Percentiles rank a stretch among this genome's conserved stretches.
phyloP scores from a whole-genome alignment of 2,329 filamentous ascomycete species.

The Sporothrix inflata region DNA sequence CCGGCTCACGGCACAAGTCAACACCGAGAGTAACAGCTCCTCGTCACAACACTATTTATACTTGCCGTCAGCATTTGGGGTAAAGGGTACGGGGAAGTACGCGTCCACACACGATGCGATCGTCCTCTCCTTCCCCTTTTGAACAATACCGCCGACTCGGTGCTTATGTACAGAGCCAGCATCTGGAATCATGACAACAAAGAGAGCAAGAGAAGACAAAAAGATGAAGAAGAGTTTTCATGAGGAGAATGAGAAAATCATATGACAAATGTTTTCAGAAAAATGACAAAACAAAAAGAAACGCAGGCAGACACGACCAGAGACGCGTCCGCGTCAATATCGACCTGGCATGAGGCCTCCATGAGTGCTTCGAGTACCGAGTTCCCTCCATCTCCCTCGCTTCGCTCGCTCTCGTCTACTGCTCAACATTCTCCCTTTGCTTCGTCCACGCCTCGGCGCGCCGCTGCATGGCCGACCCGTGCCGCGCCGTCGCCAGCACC shows the following conservation, averaged over 20 bases:
- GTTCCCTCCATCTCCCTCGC: no score
- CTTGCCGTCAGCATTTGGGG: neutral
- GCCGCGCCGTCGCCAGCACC: constrained; percentile 4
- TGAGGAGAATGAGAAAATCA: neutral
- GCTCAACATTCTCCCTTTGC: neutral
- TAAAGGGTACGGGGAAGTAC: neutral
- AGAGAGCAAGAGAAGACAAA: neutral
- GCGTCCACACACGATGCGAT: neutral
- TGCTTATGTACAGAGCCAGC: neutral
- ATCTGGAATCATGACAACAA: neutral
- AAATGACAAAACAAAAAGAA: neutral
- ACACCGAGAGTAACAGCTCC: neutral
- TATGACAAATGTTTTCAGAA: neutral
- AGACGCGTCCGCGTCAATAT: no score
- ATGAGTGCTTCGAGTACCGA: neutral
- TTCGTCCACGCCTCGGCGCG: constrained; percentile 8
- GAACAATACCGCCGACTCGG: neutral
- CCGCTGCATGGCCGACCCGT: constrained; percentile 11
- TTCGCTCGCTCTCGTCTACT: neutral
- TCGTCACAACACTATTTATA: neutral
- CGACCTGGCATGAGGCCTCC: neutral
- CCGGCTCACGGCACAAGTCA: neutral
- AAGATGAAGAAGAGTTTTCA: neutral
- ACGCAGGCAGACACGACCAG: neutral
- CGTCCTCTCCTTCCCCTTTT: neutral